Percentiles rank a stretch among this genome's conserved stretches.
These are phyloP conservation scores for Fusarium verrucosum DNA, from an alignment of 2,329 filamentous ascomycete species.

Conservation along the genomic window DNA sequence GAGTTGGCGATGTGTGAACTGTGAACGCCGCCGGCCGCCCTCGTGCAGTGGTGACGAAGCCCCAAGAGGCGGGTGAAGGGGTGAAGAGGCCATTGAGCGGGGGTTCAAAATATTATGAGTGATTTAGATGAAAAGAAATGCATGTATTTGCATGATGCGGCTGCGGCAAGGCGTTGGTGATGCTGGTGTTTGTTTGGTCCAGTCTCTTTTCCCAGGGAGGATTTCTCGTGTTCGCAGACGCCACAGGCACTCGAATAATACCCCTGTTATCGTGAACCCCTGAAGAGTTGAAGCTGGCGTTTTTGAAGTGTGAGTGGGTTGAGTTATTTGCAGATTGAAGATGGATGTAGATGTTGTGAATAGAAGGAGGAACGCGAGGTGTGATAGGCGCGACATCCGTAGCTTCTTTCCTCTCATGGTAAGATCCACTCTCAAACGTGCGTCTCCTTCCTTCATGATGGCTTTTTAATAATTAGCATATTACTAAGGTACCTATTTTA, in stretches of 20 bases:
- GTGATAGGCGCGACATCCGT: slow-evolving; percentile 13
- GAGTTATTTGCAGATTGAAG: background rate
- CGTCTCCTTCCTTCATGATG: background rate
- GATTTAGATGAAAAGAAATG: background rate
- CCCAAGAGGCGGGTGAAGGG: slow-evolving; percentile 20
- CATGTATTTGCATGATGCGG: slow-evolving; percentile 8
- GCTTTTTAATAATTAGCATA: background rate
- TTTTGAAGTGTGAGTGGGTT: background rate
- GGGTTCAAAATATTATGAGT: background rate
- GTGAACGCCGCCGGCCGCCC: slow-evolving; percentile 60
- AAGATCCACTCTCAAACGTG: slow-evolving; percentile 12
- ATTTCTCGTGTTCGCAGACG: slow-evolving; percentile 3
- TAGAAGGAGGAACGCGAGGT: background rate
- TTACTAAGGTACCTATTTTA: no score
- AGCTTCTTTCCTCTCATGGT: background rate
- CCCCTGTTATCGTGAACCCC: background rate
- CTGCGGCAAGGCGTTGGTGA: slow-evolving; percentile 6
- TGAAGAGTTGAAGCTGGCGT: background rate
- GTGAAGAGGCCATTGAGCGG: slow-evolving; percentile 38
- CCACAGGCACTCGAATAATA: background rate
- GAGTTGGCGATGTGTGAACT: slow-evolving; percentile 87
- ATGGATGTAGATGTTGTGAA: slow-evolving; percentile 14
- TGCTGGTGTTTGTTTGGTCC: slow-evolving; percentile 4
- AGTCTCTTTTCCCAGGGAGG: slow-evolving; percentile 1
- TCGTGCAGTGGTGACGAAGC: slow-evolving; percentile 44